Evolutionary conservation across 176 grass and related monocot genomes (phyloP), one percentile per base, ranked within the genome.

Genomic region (Eragrostis curvula): DNA sequence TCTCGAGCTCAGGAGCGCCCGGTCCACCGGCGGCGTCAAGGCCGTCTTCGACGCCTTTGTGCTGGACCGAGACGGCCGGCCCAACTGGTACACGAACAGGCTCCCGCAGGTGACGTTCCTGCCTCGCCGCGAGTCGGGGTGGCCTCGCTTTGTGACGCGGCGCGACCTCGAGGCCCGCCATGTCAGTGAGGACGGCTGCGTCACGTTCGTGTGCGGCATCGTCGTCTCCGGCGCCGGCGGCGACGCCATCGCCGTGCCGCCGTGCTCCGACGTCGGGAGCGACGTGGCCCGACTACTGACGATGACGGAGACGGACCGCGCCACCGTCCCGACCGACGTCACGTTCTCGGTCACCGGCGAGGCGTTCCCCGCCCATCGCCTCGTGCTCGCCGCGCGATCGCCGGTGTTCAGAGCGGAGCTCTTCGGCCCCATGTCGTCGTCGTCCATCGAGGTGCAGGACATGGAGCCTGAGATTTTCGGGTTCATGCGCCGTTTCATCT

Each of bases 341-440:
- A 21, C 52, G 15, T 91, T 88, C 73, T 17, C 42, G 3, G 89
- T 88, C 3, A 75, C 32, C 11, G 75, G 76, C 12, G 85, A 91
- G 41, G 76, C 27, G n/a, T 85, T 88, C 68, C n/a, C n/a, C 13
- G 89, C 63, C 1, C 89, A 87, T 51, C 69, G 71, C 3, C 48
- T 81, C 0, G 71, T 83, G 44, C 40, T 87, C 24, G 84, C 84
- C 7, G 88, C 84, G 12, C 60, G 88, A 16, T 79, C 88, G 3
- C 78, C 73, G 44, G 85, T 91, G 8, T 88, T 91, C 71, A 65
- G 13, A 11, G 81, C 81, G 2, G 53, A 81, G 75, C 68, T 91
- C 36, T 80, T 70, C 16, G 80, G 85, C 23, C 6, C 51, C 14
- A 84, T 36, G 32, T 36, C 0, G 21, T 30, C 64, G 67, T 10